Base-by-base conservation (phyloP, 1,284 basidiomycete species). In the Exobasidium rhododendri region DNA sequence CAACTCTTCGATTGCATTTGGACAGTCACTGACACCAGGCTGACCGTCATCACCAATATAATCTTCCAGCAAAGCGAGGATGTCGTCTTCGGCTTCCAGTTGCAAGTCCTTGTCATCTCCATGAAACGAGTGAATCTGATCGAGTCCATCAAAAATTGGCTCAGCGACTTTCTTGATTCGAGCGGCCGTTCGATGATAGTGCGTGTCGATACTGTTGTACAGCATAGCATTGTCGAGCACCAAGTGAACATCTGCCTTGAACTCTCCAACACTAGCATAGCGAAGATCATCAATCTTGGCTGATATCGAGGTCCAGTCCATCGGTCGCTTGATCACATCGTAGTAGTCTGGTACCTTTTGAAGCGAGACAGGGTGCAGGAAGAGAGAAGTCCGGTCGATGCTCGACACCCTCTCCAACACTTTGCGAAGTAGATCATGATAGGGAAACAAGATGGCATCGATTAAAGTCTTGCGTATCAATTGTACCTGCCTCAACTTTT, bases 341-440 rank as follows among this genome's bases (percentile, higher is more conserved):
- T 88, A 90, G 79, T 99, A 99, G 77, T 97, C 94, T 0, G 94
- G 93, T 0, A 92, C 92, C 44, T 91, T 88, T 0, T 80, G 80
- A 58, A 83, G 85, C 29, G 85, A 89, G n/a, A 79, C 77, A 0
- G 75, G 77, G 17, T 64, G 43, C 28, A 66, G 49, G 43, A 79
- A 79, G 61, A 73, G 70, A 22, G 64, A 64, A 29, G 62, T 54
- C 7, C 63, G 68, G 45, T 79, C 77, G 35, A 70, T 56, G 3
- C 82, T 83, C 54, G 84, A 83, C 59, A 97, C 86, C 70, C 84
- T 85, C 51, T 89, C 86, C 58, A 94, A 86, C 0, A 85, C 85
- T 43, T 82, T 79, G n/a, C 86, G 83, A 61, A 97, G 59, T 20
- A 82, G 3, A 81, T 80, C 3, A 81, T 81, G 66, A 88, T 85